Evolutionary conservation across 306 rosid species (phyloP).

Genomic region (Carpinus viminea): DNA sequence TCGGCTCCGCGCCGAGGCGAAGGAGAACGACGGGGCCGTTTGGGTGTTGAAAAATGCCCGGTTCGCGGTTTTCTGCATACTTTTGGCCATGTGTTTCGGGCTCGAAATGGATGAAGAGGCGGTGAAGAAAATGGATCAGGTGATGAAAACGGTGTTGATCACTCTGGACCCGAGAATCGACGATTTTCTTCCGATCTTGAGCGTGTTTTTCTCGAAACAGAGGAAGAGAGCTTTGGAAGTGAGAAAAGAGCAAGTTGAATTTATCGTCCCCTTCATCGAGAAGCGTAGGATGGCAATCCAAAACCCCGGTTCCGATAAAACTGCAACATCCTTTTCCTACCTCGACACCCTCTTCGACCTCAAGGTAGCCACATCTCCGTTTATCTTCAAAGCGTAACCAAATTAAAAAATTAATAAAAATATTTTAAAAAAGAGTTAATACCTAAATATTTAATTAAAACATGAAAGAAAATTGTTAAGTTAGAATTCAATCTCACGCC

Average conservation of each 20-base stretch:
- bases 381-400: too few species aligned
- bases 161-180: slow-evolving; percentile 79
- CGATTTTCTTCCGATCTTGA: slow-evolving; percentile 72
- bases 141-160: slow-evolving; percentile 65
- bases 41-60: slow-evolving; percentile 72
- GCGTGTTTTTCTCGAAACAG: slow-evolving; percentile 85
- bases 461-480: too few species aligned
- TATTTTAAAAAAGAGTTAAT: too few species aligned
- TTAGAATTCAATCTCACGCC: too few species aligned
- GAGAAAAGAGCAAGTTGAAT: slow-evolving; percentile 61
- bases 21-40: slow-evolving; percentile 55
- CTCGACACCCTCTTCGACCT: slow-evolving; percentile 83
- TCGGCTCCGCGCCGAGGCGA: slow-evolving; percentile 59
- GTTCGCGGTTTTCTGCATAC: slow-evolving; percentile 77
- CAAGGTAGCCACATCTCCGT: neutral
- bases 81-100: slow-evolving; percentile 84
- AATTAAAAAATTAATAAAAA: too few species aligned
- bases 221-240: slow-evolving; percentile 64
- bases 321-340: slow-evolving; percentile 82
- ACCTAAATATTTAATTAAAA: too few species aligned
- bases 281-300: slow-evolving; percentile 56
- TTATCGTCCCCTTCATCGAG: slow-evolving; percentile 58
- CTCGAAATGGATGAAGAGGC: slow-evolving; percentile 78
- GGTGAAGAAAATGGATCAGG: slow-evolving; percentile 63
- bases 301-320: slow-evolving; percentile 66